Percentiles rank a stretch among this genome's conserved stretches.
Conservation (phyloP, 345 rosid species). For the Gossypium ekmanianum region DNA sequence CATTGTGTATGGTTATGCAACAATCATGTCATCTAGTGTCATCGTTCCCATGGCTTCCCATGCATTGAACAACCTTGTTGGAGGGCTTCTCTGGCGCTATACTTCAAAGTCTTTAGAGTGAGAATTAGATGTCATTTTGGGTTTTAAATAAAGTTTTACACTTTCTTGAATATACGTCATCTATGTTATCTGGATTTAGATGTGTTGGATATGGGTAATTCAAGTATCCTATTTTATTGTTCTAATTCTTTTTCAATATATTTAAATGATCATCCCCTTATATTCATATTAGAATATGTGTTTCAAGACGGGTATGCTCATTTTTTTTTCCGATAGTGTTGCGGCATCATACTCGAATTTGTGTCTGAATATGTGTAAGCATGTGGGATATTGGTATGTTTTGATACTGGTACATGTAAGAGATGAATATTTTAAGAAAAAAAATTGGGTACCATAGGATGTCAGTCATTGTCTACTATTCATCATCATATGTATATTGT, state of each 20-base stretch:
- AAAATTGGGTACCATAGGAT: no score
- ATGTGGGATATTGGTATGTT: background rate
- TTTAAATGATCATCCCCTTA: no score
- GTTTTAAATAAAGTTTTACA: background rate
- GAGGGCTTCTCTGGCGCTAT: conserved; percentile 69
- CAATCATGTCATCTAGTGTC: conserved; percentile 57
- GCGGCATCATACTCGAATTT: background rate
- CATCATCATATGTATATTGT: background rate
- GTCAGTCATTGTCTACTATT: no score
- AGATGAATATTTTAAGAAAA: no score
- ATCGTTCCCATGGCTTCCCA: conserved; percentile 74
- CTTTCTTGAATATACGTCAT: background rate
- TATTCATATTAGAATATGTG: no score
- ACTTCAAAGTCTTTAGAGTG: conserved; percentile 31
- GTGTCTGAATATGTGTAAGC: no score
- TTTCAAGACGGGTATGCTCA: background rate
- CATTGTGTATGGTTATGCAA: conserved; percentile 60
- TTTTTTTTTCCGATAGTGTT: background rate
- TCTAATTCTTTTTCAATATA: no score
- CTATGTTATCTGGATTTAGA: background rate
- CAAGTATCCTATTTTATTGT: no score
- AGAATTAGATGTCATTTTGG: background rate
- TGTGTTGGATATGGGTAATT: background rate
- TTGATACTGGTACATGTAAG: background rate
- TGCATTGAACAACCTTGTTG: conserved; percentile 70